These are phyloP conservation scores for Eucalyptus sp. DNA, from an alignment of 345 rosid genomes.

Conservation along the genomic window DNA sequence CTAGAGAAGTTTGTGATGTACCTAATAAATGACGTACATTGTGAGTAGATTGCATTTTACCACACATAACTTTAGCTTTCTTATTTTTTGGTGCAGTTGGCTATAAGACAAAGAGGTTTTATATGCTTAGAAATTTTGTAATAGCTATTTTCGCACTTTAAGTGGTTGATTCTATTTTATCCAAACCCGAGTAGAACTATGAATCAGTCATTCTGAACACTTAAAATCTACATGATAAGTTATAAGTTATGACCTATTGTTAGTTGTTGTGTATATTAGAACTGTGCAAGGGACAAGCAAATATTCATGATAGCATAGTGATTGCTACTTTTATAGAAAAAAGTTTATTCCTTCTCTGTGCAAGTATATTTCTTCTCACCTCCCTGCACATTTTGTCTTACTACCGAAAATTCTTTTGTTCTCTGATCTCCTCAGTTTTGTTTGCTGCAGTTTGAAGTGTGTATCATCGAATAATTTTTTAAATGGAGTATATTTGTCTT, in stretches of 20 bases:
- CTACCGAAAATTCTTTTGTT: neutral
- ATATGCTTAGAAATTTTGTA: neutral
- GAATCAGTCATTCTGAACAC: neutral
- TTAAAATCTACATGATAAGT: neutral
- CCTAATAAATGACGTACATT: constrained; percentile 49
- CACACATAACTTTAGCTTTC: neutral
- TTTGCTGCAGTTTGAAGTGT: neutral
- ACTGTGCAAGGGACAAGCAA: neutral
- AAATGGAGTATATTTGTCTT: neutral
- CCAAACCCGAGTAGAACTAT: neutral
- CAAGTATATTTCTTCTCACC: neutral
- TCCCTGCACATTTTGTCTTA: neutral
- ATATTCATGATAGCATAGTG: neutral
- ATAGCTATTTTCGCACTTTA: neutral
- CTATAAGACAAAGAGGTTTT: neutral
- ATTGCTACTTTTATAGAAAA: neutral
- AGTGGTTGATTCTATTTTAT: neutral
- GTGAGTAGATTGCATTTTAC: neutral
- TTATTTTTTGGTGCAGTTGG: neutral
- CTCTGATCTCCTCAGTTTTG: neutral
- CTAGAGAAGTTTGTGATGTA: constrained; percentile 1
- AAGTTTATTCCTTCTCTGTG: neutral
- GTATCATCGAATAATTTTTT: neutral
- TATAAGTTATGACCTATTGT: neutral
- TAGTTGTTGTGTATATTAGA: neutral